Percentiles rank a stretch among this genome's conserved stretches.
phyloP scores from a whole-genome alignment of 306 rosid genomes.

The Acacia crassicarpa region DNA sequence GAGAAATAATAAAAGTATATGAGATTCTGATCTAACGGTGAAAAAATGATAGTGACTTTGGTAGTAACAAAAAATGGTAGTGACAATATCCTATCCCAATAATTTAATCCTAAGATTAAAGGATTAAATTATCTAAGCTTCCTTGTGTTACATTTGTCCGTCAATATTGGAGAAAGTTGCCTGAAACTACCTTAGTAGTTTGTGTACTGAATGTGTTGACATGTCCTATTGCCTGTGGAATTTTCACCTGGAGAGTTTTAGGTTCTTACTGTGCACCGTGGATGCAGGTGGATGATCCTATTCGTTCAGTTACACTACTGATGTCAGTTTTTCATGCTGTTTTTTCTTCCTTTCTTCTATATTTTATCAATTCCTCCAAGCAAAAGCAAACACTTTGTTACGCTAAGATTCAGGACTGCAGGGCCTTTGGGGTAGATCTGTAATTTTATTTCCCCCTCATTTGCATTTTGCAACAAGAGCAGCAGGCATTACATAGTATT shows the following conservation, averaged over 20 bases:
- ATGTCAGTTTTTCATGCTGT: not conserved
- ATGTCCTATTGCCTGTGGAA: not conserved
- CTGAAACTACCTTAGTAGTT: not conserved
- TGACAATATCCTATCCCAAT: no score
- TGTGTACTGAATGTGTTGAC: not conserved
- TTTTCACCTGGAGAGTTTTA: not conserved
- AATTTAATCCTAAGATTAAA: no score
- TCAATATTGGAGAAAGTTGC: not conserved
- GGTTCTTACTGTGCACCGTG: not conserved
- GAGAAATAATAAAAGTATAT: no score
- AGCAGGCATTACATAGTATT: not conserved
- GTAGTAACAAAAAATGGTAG: no score
- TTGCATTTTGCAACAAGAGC: not conserved
- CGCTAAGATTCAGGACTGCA: not conserved
- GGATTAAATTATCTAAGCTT: not conserved
- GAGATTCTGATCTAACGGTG: no score
- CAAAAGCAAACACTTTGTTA: not conserved
- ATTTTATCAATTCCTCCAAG: not conserved
- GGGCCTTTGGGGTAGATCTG: not conserved
- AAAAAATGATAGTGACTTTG: no score
- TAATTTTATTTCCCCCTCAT: not conserved
- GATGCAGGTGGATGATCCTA: constrained; percentile 60
- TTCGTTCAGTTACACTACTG: constrained; percentile 40
- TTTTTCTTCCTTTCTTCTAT: not conserved
- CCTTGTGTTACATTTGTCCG: not conserved